Evolutionary conservation across 768 basidiomycete species (phyloP).

Genomic region (Panaeolus cyanescens): DNA sequence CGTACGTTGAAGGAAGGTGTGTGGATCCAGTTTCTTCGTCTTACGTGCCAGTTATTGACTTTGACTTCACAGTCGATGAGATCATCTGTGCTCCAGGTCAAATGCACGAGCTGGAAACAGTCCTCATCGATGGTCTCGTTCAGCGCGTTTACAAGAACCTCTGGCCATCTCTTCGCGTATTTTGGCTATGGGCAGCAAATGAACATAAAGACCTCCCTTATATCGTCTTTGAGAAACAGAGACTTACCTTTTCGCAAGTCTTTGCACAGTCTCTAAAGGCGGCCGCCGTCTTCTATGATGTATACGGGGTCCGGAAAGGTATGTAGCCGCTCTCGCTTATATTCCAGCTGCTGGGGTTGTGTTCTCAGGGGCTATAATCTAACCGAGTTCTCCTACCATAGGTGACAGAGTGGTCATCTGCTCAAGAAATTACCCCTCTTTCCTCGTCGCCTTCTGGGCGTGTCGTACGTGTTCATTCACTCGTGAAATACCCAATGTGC

Average conservation of each 20-base stretch:
- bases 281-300: constrained; percentile 44
- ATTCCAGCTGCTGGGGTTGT: not conserved
- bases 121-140: constrained; percentile 48
- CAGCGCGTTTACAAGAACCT: constrained; percentile 60
- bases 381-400: constrained; percentile 16
- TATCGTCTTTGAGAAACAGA: constrained; percentile 55
- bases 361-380: constrained; percentile 5
- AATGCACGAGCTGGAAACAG: constrained; percentile 51
- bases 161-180: constrained; percentile 51
- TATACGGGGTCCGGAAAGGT: constrained; percentile 57
- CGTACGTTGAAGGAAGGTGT: constrained; percentile 31
- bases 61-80: constrained; percentile 36
- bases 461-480: constrained; percentile 42
- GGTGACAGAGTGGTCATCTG: constrained; percentile 64
- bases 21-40: not conserved
- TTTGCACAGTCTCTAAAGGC: constrained; percentile 42
- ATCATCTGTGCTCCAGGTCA: constrained; percentile 49
- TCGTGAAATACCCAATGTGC: constrained; percentile 1
- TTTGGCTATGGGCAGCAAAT: constrained; percentile 50
- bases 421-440: constrained; percentile 65
- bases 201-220: constrained; percentile 48
- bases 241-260: constrained; percentile 50
- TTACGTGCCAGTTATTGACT: not conserved
- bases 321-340: constrained; percentile 2
- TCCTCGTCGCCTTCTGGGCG: constrained; percentile 62